Base-by-base conservation (phyloP, 306 rosid species). In the Neltuma alba region DNA sequence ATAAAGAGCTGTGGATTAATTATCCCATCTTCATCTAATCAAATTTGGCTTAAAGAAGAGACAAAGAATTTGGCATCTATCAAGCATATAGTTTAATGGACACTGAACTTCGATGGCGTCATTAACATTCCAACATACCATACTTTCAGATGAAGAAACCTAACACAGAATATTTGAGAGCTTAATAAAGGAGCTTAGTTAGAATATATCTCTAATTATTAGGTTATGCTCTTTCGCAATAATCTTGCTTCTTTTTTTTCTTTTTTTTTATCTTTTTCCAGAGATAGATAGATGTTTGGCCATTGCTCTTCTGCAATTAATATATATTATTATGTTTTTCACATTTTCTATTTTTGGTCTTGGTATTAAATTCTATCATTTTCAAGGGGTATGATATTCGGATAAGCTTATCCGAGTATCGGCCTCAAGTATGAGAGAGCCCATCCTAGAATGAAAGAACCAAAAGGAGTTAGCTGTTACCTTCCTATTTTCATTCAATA, bases 391-490 rank as follows among this genome's bases (percentile, higher is more conserved):
- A 1, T 9, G 18, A 4, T 66, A 74, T 2, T 15, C 27, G 73
- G 84, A 86, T 75, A 75, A 68, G 82, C 86, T 83, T 85, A 85
- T 87, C 93, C 74, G 28, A 63, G 40, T 21, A 58, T 61, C 84
- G 74, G 87, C 76, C 87, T 86, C 84, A 31, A 64, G 78, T 40
- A 30, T n/a, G 74, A 68, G 55, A 41, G 41, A 25, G 55, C 74
- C 21, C 54, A 10, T 38, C 16, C 42, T 4, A 1, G 20, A 67
- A 40, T 14, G 18, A 68, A 41, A 54, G 73, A 40, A 41, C n/a
- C 6, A 12, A 65, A 23, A 10, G 34, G 40, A 67, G 34, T 40
- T 65, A 37, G 48, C 31, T 65, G 71, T 23, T 10, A 2, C 7
- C 33, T 25, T 3, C 64, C 64, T 16, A 3, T 5, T 28, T n/a